Conservation (phyloP, 2,329 filamentous ascomycete genomes). For the Akanthomyces uredinophilus region DNA sequence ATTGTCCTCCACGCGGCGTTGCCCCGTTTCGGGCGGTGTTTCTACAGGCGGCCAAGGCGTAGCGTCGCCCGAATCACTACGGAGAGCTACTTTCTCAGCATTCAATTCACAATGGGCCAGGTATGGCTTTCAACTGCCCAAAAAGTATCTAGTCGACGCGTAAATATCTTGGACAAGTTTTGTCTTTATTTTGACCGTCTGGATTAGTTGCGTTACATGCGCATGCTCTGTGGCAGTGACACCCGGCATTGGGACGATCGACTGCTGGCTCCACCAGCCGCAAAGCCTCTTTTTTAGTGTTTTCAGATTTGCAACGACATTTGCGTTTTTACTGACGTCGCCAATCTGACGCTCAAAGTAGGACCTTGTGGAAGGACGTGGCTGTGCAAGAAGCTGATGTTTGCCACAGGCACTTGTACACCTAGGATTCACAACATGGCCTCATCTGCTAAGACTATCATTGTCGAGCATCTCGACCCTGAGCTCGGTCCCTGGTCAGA, state of each 20-base stretch:
- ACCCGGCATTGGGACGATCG: neutral
- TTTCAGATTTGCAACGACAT: neutral
- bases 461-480: conserved; percentile 94
- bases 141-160: too few species aligned
- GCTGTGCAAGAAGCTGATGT: neutral
- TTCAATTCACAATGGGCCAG: neutral
- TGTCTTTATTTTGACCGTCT: neutral
- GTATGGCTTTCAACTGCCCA: too few species aligned
- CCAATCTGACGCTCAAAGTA: neutral
- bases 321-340: neutral
- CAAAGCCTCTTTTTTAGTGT: conserved; percentile 14
- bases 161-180: neutral
- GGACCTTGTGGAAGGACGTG: neutral
- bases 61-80: neutral
- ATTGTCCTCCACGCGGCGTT: neutral
- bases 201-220: neutral
- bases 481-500: conserved; percentile 93
- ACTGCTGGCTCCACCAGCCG: conserved; percentile 4
- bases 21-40: conserved; percentile 8
- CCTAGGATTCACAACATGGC: conserved; percentile 28
- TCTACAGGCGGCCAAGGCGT: neutral
- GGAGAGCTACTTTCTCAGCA: too few species aligned
- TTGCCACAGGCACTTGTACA: neutral
- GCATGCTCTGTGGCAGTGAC: neutral
- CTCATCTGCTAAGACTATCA: conserved; percentile 62